Base-by-base conservation (phyloP, 108 stramenopile species). In the Pseudonitzschia multiseries region DNA sequence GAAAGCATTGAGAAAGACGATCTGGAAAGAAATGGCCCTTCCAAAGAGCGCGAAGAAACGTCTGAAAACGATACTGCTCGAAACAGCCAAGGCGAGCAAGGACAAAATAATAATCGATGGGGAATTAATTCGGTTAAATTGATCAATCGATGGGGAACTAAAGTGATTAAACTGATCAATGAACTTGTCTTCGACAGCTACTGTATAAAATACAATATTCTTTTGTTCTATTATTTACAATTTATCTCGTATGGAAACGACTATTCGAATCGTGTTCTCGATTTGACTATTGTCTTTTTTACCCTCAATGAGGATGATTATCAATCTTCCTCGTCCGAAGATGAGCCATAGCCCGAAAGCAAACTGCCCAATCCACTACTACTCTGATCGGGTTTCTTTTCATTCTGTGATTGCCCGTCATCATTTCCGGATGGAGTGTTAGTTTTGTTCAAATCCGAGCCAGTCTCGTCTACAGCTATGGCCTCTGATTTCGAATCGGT, bases 311-410 rank as follows among this genome's bases (percentile, higher is more conserved):
- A n/a, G n/a, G n/a, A n/a, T n/a, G 2, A 26, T 24, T 24, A 22
- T 20, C 2, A 56, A 4, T 26, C 4, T 56, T 77, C 69, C 69
- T 70, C 69, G 33, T 77, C 76, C 15, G 69, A 66, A 24, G 54
- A 74, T 17, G 90, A 89, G 22, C 87, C 89, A 57, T 93, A 93
- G 21, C 83, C 86, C 50, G 78, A 81, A 29, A 93, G 61, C 33
- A 86, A 56, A 29, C 72, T 67, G 32, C 84, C 82, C 43, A 92
- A 54, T 14, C 84, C 69, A 9, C 68, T 83, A 31, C 70, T 78
- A 3, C 31, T 77, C 57, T 62, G 57, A 18, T 63, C 53, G 24
- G 64, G 59, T 46, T 73, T 73, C 36, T 20, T 66, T 21, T 17
- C 46, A 28, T 33, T 41, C 26, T 32, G 59, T 26, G 53, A 66